Conservation (phyloP, 805 yeast species). For the Kodamaea lidongshanica region DNA sequence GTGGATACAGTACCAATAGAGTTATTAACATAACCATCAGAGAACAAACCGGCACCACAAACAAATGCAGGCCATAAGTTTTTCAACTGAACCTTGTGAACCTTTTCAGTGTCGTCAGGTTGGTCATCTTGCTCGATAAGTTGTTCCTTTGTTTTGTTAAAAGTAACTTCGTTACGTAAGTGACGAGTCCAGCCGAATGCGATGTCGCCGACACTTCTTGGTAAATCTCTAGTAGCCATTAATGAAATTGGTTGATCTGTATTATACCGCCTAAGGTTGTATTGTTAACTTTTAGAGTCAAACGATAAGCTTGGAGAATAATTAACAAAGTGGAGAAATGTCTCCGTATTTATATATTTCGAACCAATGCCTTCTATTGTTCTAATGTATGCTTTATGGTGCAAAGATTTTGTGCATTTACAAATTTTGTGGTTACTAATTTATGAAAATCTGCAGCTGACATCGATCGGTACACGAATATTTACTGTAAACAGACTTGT, state of each 20-base stretch:
- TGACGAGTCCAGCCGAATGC: slow-evolving; percentile 38
- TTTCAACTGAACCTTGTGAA: slow-evolving; percentile 10
- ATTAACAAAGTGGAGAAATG: background rate
- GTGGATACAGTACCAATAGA: slow-evolving; percentile 72
- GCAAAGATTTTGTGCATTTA: no score
- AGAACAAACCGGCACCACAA: slow-evolving; percentile 87
- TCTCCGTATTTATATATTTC: background rate
- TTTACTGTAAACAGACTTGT: no score
- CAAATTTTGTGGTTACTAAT: no score
- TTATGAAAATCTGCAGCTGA: no score
- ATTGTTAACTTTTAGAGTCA: background rate
- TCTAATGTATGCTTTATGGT: no score
- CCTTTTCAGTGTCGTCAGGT: slow-evolving; percentile 13
- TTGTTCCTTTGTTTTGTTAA: slow-evolving; percentile 21
- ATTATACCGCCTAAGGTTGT: background rate
- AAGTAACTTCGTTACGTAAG: slow-evolving; percentile 38
- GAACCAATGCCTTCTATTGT: background rate
- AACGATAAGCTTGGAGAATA: background rate
- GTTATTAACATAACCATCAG: slow-evolving; percentile 88
- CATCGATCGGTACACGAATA: no score
- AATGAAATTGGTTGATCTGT: no score
- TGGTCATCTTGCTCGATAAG: slow-evolving; percentile 13
- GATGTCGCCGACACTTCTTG: slow-evolving; percentile 33
- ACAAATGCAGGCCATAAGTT: slow-evolving; percentile 26
- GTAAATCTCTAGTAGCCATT: slow-evolving; percentile 43